Evolutionary conservation across 306 rosid species (phyloP), one percentile per base, ranked within the genome.

Genomic region (Ochetophila trinervis): DNA sequence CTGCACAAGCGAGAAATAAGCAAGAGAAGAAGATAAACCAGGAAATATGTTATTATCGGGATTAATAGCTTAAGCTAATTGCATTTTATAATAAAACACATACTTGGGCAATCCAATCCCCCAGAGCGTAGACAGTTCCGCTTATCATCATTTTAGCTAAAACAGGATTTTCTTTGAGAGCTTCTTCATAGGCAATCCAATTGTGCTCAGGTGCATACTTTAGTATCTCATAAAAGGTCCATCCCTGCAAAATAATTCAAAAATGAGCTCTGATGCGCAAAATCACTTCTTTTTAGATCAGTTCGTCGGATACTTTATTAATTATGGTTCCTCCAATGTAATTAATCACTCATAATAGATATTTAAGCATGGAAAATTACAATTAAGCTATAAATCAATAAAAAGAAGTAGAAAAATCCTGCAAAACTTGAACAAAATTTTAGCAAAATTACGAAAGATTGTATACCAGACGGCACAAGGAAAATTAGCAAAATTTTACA

Each of bases 31-130:
- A 45, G 58, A 20, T 23, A 27, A 53, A n/a, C 14, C 45, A 20
- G 52, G 12, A 10, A 10, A 40, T 3, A 23, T 23, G 12, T 42
- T 14, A 54, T 14, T 32, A 30, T 30, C 60, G 48, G 51, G 68
- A 65, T 63, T 8, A 60, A 27, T 10, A 15, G 66, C 62, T 55
- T 54, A 60, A 72, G 36, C 53, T 21, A 67, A 65, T 61, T 16
- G 15, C 36, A 54, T 50, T 4, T n/a, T 68, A 2, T 62, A 49
- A 42, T 20, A 65, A 1, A 71, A 21, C 20, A 56, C 85, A 62
- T 72, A 93, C 96, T 85, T 93, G 97, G 32, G 98, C 95, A 67
- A 93, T 86, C 97, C 98, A 89, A 73, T 93, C 98, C 76, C 98
- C 96, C 21, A 87, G 66, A 63, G 95, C 85, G 71, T 93, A 93